Evolutionary conservation across 441 rosid species (phyloP).

Genomic region (Omphalea diandra): DNA sequence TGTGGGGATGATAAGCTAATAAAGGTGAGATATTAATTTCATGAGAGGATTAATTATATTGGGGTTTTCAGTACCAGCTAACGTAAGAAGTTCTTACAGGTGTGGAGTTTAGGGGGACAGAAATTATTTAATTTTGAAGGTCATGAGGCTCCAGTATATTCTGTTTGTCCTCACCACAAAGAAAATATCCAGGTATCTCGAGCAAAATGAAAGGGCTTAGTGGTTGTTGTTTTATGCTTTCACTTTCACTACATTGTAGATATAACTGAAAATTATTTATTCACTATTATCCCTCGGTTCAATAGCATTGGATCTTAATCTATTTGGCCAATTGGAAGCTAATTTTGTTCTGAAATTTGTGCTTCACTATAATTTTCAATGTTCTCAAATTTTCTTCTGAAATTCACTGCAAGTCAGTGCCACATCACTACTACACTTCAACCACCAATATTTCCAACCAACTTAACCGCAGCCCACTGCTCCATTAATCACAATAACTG

Average conservation of each 20-base stretch:
- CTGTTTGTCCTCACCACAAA: conserved; percentile 84
- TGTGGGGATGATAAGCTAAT: conserved; percentile 92
- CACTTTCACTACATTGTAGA: conserved; percentile 11
- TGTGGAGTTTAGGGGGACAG: conserved; percentile 70
- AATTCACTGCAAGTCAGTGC: too few relatives aligned
- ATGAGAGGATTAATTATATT: conserved; percentile 3
- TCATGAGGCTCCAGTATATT: conserved; percentile 79
- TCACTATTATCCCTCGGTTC: conserved; percentile 2
- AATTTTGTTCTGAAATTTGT: too few relatives aligned
- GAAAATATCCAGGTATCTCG: conserved; percentile 73
- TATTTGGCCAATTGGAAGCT: too few relatives aligned
- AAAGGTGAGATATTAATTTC: conserved; percentile 49
- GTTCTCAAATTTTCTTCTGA: too few relatives aligned
- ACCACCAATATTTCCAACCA: too few relatives aligned
- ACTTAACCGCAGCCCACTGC: too few relatives aligned
- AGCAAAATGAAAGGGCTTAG: conserved; percentile 3
- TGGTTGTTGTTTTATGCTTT: conserved; percentile 12
- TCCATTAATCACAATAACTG: too few relatives aligned
- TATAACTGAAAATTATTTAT: background rate
- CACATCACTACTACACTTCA: too few relatives aligned
- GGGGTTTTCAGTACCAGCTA: conserved; percentile 25
- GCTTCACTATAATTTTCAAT: too few relatives aligned
- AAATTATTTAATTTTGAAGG: conserved; percentile 72
- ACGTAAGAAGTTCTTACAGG: conserved; percentile 51
- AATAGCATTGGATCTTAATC: background rate